Conservation (phyloP, 2,329 filamentous ascomycete genomes). For the Trichoderma oligosporum region DNA sequence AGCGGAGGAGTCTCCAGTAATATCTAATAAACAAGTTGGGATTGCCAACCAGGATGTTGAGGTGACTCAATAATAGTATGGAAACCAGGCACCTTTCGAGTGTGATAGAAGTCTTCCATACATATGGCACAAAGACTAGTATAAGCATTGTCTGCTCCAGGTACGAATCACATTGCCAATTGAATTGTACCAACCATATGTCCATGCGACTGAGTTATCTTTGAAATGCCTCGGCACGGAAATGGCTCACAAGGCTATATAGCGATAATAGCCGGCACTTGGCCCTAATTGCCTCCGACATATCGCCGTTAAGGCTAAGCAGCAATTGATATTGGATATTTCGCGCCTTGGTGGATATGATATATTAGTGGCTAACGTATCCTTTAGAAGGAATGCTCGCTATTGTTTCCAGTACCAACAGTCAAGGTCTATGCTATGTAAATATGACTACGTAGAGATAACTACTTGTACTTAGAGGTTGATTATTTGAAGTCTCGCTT, state of each 20-base stretch:
- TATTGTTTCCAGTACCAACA: no score
- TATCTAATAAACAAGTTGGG: not conserved
- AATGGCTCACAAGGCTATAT: constrained; percentile 2
- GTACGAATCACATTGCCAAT: no score
- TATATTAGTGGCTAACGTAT: no score
- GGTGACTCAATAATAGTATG: not conserved
- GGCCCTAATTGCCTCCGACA: constrained; percentile 1
- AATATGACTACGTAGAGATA: not conserved
- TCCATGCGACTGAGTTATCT: not conserved
- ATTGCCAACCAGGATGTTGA: not conserved
- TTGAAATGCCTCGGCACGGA: no score
- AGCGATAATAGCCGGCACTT: constrained; percentile 13
- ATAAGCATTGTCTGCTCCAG: no score
- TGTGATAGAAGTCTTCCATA: no score
- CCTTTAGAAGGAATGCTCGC: not conserved
- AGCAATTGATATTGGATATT: not conserved
- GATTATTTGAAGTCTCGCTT: not conserved
- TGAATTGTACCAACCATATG: no score
- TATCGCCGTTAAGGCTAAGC: constrained; percentile 14
- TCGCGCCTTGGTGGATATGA: not conserved
- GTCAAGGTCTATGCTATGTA: no score
- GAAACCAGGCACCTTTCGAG: no score
- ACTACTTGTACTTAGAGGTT: not conserved
- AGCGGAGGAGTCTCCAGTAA: not conserved
- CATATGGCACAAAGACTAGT: no score